A percentile compares a stretch with the other conserved stretches of the same genome.
phyloP scores from a whole-genome alignment of 2,329 filamentous ascomycete genomes.

The Penicillium hordei region DNA sequence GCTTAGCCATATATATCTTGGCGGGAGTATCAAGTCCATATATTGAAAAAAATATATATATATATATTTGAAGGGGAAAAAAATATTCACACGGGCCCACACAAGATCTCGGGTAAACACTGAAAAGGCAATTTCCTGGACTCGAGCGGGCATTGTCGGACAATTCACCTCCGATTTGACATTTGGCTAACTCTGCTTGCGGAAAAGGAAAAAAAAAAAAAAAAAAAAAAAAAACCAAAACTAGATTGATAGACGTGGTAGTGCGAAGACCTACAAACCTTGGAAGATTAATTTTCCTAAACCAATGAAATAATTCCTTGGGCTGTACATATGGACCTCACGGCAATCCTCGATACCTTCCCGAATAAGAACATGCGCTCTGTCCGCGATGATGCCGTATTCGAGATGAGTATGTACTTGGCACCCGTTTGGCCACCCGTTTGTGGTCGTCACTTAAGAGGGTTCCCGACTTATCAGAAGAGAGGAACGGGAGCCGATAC shows the following conservation, averaged over 20 bases:
- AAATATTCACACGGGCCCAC: not conserved
- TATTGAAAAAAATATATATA: not conserved
- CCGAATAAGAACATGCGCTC: not conserved
- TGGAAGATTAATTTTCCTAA: not conserved
- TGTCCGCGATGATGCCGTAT: not conserved
- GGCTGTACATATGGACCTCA: not conserved
- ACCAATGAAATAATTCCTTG: not conserved
- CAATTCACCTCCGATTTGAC: not conserved
- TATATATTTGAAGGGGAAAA: no score
- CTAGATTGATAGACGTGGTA: not conserved
- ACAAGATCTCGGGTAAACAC: not conserved
- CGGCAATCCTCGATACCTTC: not conserved
- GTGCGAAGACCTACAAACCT: not conserved
- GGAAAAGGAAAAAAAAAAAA: not conserved
- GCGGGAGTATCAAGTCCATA: not conserved
- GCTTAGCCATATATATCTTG: not conserved
- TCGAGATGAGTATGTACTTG: not conserved
- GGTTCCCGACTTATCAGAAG: not conserved
- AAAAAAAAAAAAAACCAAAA: not conserved
- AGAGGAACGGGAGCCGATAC: not conserved
- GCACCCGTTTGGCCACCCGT: not conserved
- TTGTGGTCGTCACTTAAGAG: no score
- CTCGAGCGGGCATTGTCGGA: conserved; percentile 1
- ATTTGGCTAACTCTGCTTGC: not conserved
- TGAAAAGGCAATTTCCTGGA: not conserved